Conservation (phyloP, 352 stramenopile genomes). For the Phytophthora kernoviae region DNA sequence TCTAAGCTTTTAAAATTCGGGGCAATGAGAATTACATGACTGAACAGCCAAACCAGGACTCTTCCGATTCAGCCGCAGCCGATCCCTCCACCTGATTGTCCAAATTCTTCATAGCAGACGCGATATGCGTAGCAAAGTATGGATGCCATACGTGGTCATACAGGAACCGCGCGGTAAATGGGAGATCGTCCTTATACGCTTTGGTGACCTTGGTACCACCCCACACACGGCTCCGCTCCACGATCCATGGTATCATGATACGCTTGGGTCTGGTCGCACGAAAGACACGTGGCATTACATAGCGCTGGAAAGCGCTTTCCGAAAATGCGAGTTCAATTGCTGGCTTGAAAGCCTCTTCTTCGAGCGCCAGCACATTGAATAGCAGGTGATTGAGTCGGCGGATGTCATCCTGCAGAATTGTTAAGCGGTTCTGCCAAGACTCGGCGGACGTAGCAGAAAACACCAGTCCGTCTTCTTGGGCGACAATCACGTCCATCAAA, state of each 20-base stretch:
- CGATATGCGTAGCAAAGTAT: slow-evolving; percentile 71
- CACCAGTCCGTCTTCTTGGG: slow-evolving; percentile 59
- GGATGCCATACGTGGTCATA: slow-evolving; percentile 83
- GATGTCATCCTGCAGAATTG: slow-evolving; percentile 69
- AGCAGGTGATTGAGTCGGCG: slow-evolving; percentile 73
- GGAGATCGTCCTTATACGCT: slow-evolving; percentile 73
- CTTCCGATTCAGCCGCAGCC: slow-evolving; percentile 33
- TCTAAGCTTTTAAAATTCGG: background rate
- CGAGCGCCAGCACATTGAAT: slow-evolving; percentile 65
- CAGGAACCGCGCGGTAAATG: slow-evolving; percentile 76
- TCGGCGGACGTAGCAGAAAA: slow-evolving; percentile 48
- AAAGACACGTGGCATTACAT: slow-evolving; percentile 79
- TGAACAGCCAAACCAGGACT: slow-evolving; percentile 69
- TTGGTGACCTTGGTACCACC: slow-evolving; percentile 60
- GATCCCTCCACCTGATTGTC: slow-evolving; percentile 46
- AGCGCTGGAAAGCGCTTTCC: slow-evolving; percentile 70
- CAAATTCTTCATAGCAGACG: slow-evolving; percentile 74
- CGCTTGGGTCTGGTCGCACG: slow-evolving; percentile 65
- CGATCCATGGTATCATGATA: slow-evolving; percentile 82
- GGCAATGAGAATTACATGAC: slow-evolving; percentile 49
- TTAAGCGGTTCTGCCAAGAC: slow-evolving; percentile 53
- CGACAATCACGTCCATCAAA: slow-evolving; percentile 60
- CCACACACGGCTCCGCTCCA: slow-evolving; percentile 77
- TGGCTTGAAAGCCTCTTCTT: slow-evolving; percentile 68
- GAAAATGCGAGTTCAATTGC: slow-evolving; percentile 71